phyloP scores from a whole-genome alignment of 768 basidiomycete genomes.

The Boletus edulis region DNA sequence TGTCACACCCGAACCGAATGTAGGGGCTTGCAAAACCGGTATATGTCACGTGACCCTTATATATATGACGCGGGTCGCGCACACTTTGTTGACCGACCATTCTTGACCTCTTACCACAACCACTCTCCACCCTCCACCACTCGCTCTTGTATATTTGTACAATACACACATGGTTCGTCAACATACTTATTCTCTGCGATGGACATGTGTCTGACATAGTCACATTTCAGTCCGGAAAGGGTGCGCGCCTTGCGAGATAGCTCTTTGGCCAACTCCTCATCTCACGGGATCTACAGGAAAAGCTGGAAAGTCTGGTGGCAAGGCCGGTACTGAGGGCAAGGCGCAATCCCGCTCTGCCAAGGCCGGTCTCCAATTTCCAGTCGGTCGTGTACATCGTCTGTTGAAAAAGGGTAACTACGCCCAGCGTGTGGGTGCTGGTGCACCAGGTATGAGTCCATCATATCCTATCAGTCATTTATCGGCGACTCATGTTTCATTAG shows the following conservation, averaged over 20 bases:
- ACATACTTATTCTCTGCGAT: neutral
- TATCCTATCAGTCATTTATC: conserved; percentile 9
- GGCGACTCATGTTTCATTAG: conserved; percentile 32
- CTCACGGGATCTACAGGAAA: conserved; percentile 35
- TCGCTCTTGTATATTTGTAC: conserved; percentile 17
- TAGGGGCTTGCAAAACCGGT: conserved; percentile 1
- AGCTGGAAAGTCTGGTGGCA: conserved; percentile 51
- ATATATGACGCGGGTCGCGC: conserved; percentile 33
- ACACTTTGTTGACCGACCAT: conserved; percentile 30
- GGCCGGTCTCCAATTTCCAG: conserved; percentile 81
- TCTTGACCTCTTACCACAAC: conserved; percentile 32
- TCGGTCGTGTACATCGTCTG: conserved; percentile 90
- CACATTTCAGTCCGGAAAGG: conserved; percentile 30
- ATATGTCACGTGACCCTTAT: conserved; percentile 31
- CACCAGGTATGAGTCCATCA: conserved; percentile 53
- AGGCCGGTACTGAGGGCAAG: conserved; percentile 48
- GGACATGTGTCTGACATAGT: conserved; percentile 3
- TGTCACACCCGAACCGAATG: conserved; percentile 13
- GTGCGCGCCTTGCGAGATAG: conserved; percentile 10
- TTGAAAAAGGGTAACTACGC: conserved; percentile 87
- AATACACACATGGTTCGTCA: conserved; percentile 26
- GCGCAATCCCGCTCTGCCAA: conserved; percentile 70
- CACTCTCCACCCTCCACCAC: conserved; percentile 8
- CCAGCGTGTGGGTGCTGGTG: conserved; percentile 86
- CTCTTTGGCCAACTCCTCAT: conserved; percentile 4